Evolutionary conservation across 192 early-diverging fungal species (phyloP).

Genomic region (Coemansia sp.): DNA sequence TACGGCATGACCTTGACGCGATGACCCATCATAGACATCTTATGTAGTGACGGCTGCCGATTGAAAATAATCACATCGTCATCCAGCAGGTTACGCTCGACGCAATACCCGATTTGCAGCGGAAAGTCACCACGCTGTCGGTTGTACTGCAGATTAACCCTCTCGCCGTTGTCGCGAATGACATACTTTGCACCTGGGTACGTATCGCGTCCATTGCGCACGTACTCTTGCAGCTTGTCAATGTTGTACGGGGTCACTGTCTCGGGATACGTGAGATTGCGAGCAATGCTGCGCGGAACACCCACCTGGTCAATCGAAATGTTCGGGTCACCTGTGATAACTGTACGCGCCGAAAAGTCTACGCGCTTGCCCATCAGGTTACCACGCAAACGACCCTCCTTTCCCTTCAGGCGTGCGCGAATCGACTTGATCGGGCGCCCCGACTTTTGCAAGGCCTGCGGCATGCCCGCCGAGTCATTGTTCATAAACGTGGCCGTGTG

Average conservation of each 20-base stretch:
- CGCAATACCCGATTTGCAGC: conserved; percentile 87
- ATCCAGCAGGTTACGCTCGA: conserved; percentile 93
- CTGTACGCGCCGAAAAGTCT: conserved; percentile 98
- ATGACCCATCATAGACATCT: conserved; percentile 99
- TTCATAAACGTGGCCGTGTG: conserved; percentile 98
- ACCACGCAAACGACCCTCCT: conserved; percentile 97
- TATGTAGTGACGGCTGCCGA: conserved; percentile 97
- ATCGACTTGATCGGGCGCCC: conserved; percentile 95
- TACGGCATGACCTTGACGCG: conserved; percentile 96
- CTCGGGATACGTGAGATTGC: conserved; percentile 96
- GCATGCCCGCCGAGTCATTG: conserved; percentile 91
- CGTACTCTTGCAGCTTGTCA: conserved; percentile 78
- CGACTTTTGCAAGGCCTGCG: conserved; percentile 85
- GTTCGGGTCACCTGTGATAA: conserved; percentile 98
- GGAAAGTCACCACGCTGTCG: conserved; percentile 78
- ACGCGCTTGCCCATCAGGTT: conserved; percentile 99
- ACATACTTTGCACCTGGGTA: conserved; percentile 98
- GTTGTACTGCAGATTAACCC: conserved; percentile 86
- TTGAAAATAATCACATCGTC: conserved; percentile 98
- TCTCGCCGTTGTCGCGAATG: conserved; percentile 88
- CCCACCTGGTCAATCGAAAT: conserved; percentile 98
- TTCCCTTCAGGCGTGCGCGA: conserved; percentile 95
- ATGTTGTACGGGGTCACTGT: conserved; percentile 97
- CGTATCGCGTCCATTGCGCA: conserved; percentile 85
- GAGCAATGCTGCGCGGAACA: conserved; percentile 94